phyloP scores from a whole-genome alignment of 2,329 filamentous ascomycete species.

The Penicillium griseofulvum region DNA sequence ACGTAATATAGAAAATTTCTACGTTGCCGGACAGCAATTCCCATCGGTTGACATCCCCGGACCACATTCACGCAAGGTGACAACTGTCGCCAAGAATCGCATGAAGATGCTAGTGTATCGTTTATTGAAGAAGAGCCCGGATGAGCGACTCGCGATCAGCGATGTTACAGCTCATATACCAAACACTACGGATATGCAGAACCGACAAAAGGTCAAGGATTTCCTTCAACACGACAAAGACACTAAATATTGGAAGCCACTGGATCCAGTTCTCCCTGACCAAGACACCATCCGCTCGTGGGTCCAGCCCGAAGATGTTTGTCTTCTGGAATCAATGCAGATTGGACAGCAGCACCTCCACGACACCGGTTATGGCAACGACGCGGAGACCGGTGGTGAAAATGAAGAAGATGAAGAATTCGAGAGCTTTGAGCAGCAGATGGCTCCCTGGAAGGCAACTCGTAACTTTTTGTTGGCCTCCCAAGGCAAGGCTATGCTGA shows the following conservation, averaged over 20 bases:
- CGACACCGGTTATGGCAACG: conserved; percentile 79
- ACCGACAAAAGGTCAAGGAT: conserved; percentile 93
- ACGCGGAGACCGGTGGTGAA: conserved; percentile 64
- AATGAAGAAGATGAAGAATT: conserved; percentile 65
- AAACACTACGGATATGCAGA: conserved; percentile 91
- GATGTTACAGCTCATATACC: conserved; percentile 90
- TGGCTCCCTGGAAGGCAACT: conserved; percentile 94
- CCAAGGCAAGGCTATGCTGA: conserved; percentile 93
- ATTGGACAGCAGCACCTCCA: conserved; percentile 86
- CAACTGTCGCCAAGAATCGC: conserved; percentile 92
- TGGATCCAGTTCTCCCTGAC: conserved; percentile 70
- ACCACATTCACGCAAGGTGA: conserved; percentile 90
- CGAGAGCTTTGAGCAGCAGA: conserved; percentile 78
- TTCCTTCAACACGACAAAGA: conserved; percentile 91
- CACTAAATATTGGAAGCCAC: conserved; percentile 80
- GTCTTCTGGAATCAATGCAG: conserved; percentile 93
- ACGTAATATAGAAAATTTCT: conserved; percentile 85
- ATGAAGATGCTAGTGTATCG: conserved; percentile 95
- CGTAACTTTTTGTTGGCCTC: conserved; percentile 96
- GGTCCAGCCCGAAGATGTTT: conserved; percentile 95
- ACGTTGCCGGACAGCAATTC: conserved; percentile 88
- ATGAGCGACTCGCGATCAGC: conserved; percentile 68
- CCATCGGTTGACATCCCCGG: conserved; percentile 90
- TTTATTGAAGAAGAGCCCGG: conserved; percentile 73
- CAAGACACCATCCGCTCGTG: conserved; percentile 76